phyloP scores from a whole-genome alignment of 2,329 filamentous ascomycete genomes.

The Lachnellula suecica region DNA sequence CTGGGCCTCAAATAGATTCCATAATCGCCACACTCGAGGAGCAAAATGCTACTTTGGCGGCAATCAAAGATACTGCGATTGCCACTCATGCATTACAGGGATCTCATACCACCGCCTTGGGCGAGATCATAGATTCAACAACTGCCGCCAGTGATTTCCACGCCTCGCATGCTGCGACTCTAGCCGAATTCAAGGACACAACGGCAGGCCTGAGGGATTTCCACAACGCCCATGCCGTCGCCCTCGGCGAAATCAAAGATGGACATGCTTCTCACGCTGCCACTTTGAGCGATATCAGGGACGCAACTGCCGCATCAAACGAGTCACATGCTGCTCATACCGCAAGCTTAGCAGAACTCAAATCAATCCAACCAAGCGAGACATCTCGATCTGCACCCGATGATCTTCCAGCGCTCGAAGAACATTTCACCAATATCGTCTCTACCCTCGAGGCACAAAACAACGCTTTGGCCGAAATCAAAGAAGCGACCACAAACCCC shows the following conservation, averaged over 20 bases:
- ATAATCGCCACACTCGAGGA: constrained; percentile 8
- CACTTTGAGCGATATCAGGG: constrained; percentile 18
- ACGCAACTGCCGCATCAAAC: constrained; percentile 4
- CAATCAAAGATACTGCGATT: neutral
- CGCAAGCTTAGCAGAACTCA: neutral
- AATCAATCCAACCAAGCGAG: neutral
- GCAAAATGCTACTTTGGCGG: constrained; percentile 9
- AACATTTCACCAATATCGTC: constrained; percentile 15
- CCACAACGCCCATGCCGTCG: constrained; percentile 8
- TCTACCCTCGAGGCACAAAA: constrained; percentile 14
- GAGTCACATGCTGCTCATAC: constrained; percentile 11
- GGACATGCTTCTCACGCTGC: constrained; percentile 12
- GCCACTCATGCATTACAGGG: constrained; percentile 12
- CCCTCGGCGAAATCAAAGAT: constrained; percentile 13
- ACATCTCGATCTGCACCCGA: neutral
- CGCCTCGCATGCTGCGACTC: neutral
- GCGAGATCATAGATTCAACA: constrained; percentile 16
- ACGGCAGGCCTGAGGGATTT: constrained; percentile 10
- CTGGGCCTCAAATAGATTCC: neutral
- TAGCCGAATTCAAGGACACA: constrained; percentile 10
- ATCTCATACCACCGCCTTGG: constrained; percentile 13
- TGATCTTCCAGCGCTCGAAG: constrained; percentile 9
- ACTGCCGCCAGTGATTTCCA: constrained; percentile 6
- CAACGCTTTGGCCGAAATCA: constrained; percentile 17
- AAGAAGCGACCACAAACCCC: constrained; percentile 16